Evolutionary conservation across 1,139 yeast species (phyloP), one percentile per base, ranked within the genome.

Genomic region (Saccharomyces uvarum): DNA sequence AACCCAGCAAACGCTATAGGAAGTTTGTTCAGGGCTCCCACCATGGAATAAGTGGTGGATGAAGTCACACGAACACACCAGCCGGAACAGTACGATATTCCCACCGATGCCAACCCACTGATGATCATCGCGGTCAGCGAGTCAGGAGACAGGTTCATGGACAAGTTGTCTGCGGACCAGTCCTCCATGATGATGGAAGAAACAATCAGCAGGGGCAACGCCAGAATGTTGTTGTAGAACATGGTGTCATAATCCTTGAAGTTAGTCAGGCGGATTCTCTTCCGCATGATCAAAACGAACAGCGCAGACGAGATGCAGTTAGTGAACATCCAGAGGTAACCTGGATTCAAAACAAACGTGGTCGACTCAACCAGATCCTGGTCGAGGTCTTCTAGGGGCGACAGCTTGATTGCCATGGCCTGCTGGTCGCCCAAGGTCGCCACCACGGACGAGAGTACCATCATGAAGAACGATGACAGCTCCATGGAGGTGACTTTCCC

Each of bases 21-120:
- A 67, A 91, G 83, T 77, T 93, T 93, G 82, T 91, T 91, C 73
- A 91, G 82, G 55, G 99, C 98, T 70, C 99, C 98, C 61, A 91
- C 97, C 98, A 91, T 93, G 54, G 97, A 88, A 77, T 91, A 91
- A 55, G 99, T 91, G 57, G 99, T 91, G 33, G 97, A 90, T 26
- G 97, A 88, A 48, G 99, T 91, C 61, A 91, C 98, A 76, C 99
- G 87, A 60, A 91, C 96, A 81, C 98, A 93, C 99, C 99, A 91
- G 58, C 97, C 98, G 38, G 97, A 89, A 74, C 97, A 88, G 80
- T 91, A 91, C 51, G 97, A 90, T 70, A 91, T 93, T 74, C 95
- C 97, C 55, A 91, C 95, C 32, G 97, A 86, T 47, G 95, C 86
- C 61, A 87, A 80, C 71, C 99, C 99, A 48, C 97, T 88, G 68